Evolutionary conservation across 805 yeast species (phyloP), one percentile per base, ranked within the genome.

Genomic region (Monosporozyma siamensis): DNA sequence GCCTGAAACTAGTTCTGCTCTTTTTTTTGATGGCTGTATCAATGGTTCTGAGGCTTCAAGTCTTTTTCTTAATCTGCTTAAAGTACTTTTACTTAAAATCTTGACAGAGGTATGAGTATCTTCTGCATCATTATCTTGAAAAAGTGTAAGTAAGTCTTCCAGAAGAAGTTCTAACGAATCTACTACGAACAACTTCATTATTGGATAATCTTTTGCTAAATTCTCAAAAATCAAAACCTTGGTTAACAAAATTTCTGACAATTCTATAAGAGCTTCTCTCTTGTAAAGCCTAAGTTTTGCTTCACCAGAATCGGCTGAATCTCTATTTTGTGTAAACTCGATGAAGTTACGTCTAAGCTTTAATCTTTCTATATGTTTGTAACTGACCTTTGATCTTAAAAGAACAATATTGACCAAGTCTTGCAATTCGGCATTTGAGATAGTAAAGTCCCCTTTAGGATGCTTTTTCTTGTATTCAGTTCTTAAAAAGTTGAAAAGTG

Each of bases 401-500:
- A 17, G 35, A 11, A 32, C 18, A 18, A 32, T 32, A 32, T 32
- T 32, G 10, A 15, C 11, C 17, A 45, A 14, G 12, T 14, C n/a
- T 15, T 41, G 42, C 29, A 45, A 21, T 18, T 45, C 31, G n/a
- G 32, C 42, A 37, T 45, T 44, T 21, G 45, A 41, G 12, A 43
- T 39, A 4, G 43, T 24, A 14, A 38, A 32, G n/a, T 21, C 20
- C 4, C 18, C 12, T 15, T 24, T 25, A 18, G 38, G 29, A 36
- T 39, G 8, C 9, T 24, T 25, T 22, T 40, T 11, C 42, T n/a
- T 9, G 23, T 15, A 20, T 18, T 14, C 2, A 37, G 24, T n/a
- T 37, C 23, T 27, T 7, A 26, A 6, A 22, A 18, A 3, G 11
- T 37, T 25, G n/a, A 37, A 17, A 14, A 37, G 4, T 7, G 10